Evolutionary conservation across 805 yeast genomes (phyloP), one percentile per base, ranked within the genome.

Genomic region (Cyberlindnera nakhonratchasimensis): DNA sequence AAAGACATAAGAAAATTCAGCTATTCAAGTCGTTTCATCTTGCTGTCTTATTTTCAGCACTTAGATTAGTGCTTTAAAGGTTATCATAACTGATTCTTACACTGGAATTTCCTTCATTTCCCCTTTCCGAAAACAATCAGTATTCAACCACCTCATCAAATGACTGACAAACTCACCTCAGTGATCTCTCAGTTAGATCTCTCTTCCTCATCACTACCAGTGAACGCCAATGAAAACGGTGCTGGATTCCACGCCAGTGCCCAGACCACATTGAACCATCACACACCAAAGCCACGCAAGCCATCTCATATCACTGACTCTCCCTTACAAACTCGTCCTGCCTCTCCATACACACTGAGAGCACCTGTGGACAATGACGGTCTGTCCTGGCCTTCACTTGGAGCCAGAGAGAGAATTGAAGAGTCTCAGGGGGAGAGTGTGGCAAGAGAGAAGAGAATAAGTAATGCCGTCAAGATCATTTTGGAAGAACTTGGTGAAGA

Each of bases 351-450:
- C 60, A 85, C 95, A 2, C 62, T 84, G 40, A 81, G 79, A 50
- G 90, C 96, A 0, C 93, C 96, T 16, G 82, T 89, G 25, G 96
- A 88, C 57, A 79, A 75, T 33, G 96, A 87, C 63, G 96, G 96
- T 0, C 74, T 91, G 35, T 87, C 96, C 33, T 91, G 96, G 96
- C 98, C 97, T 14, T 80, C 90, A 14, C 55, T 72, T 4, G 98
- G 98, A 8, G 91, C 99, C 6, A 70, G 95, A 43, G 64, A 61
- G 22, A 71, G 98, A 42, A 74, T 87, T 13, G 88, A 82, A 45
- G 85, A 86, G 46, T 69, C 79, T 2, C 71, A 71, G 4, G 86
- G 78, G 34, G 88, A 84, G 53, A 78, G 80, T 11, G 58, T 64
- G 39, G 80, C 74, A 3, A 75, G 97, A 48, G 86, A 86, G 53